Evolutionary conservation across 768 basidiomycete genomes (phyloP).

Genomic region (Amanita polypyramis): DNA sequence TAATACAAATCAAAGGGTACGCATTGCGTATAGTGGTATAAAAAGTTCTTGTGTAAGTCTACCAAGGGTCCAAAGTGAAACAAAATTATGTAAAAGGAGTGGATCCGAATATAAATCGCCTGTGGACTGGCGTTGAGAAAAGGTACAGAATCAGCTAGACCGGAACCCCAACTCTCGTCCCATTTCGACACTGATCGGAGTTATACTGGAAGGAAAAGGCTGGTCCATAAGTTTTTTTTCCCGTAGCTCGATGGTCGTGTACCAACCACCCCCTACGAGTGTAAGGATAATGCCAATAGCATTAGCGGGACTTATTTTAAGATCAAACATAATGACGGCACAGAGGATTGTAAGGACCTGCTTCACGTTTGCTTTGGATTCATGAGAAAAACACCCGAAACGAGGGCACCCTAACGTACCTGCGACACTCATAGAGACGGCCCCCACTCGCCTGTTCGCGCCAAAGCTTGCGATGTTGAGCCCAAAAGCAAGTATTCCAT

Average conservation of each 20-base stretch:
- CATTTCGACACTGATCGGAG: too few relatives aligned
- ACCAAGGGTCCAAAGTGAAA: too few relatives aligned
- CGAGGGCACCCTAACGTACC: slow-evolving; percentile 31
- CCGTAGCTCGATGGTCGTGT: slow-evolving; percentile 54
- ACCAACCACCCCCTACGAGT: slow-evolving; percentile 77
- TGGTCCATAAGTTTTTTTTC: slow-evolving; percentile 24
- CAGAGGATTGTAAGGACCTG: slow-evolving; percentile 85
- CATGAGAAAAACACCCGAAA: not conserved
- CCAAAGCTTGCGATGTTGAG: slow-evolving; percentile 93
- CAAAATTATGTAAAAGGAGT: too few relatives aligned
- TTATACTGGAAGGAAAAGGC: not conserved
- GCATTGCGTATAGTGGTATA: too few relatives aligned
- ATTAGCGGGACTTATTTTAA: slow-evolving; percentile 73
- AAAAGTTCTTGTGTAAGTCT: too few relatives aligned
- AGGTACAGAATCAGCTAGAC: too few relatives aligned
- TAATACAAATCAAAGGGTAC: too few relatives aligned
- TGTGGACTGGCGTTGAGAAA: too few relatives aligned
- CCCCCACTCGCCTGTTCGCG: slow-evolving; percentile 88
- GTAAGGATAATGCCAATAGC: slow-evolving; percentile 78
- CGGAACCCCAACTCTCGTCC: too few relatives aligned
- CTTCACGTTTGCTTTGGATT: slow-evolving; percentile 68
- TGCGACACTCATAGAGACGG: slow-evolving; percentile 86
- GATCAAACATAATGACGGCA: slow-evolving; percentile 75
- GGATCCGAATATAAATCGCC: too few relatives aligned
- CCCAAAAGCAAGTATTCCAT: slow-evolving; percentile 84